Evolutionary conservation across 331 rosid genomes (phyloP).

Genomic region (Acacia pycnantha): DNA sequence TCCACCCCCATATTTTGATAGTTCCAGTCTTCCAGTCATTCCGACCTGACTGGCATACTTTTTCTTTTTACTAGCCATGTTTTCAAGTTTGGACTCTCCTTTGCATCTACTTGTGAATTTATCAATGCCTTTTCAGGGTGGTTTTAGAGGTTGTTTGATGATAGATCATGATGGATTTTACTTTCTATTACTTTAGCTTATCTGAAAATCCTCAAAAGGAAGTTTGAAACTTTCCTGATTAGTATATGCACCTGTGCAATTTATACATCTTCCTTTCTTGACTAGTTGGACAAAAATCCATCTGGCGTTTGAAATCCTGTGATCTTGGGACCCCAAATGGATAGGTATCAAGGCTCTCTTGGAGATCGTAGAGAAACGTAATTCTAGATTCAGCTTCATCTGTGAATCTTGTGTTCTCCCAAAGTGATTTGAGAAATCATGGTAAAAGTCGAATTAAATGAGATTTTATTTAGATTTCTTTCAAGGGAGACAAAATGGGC

Average conservation of each 20-base stretch:
- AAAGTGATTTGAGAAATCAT: slow-evolving; percentile 3
- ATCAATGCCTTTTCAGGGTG: not conserved
- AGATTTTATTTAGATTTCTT: not conserved
- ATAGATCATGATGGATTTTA: not conserved
- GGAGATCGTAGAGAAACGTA: not conserved
- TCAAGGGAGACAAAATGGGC: not conserved
- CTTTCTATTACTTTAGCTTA: not conserved
- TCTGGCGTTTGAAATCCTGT: not conserved
- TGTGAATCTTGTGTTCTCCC: not conserved
- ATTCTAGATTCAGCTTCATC: not conserved
- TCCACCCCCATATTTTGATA: not conserved
- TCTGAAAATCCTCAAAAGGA: slow-evolving; percentile 1
- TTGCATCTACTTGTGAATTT: not conserved
- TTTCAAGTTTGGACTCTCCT: not conserved
- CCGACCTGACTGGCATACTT: not conserved
- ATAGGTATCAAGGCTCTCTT: not conserved
- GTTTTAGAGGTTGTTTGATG: slow-evolving; percentile 12
- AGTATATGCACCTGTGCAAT: not conserved
- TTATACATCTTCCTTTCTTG: not conserved
- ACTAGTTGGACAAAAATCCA: not conserved
- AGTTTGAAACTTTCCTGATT: not conserved
- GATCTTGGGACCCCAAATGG: not conserved
- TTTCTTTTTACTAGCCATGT: no score
- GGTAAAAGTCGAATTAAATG: not conserved
- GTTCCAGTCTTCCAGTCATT: not conserved